Evolutionary conservation across 768 basidiomycete species (phyloP).

Genomic region (Mycena filopes): DNA sequence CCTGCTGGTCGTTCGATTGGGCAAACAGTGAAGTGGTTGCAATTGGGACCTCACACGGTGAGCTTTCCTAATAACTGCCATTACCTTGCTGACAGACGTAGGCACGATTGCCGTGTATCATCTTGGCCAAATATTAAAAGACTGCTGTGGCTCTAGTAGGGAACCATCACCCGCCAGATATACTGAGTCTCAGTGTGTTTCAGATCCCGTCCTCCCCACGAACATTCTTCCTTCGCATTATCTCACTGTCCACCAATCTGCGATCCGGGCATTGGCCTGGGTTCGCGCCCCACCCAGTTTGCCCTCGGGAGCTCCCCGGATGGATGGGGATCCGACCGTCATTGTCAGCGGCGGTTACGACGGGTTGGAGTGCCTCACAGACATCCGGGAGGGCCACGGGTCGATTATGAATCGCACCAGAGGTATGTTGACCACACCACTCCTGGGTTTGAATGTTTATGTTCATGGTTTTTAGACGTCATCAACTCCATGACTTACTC

Average conservation of each 20-base stretch:
- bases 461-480: slow-evolving; percentile 61
- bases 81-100: slow-evolving; percentile 36
- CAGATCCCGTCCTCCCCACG: slow-evolving; percentile 43
- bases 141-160: slow-evolving; percentile 45
- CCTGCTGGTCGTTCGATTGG: slow-evolving; percentile 90
- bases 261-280: slow-evolving; percentile 82
- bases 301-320: slow-evolving; percentile 55
- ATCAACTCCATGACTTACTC: slow-evolving; percentile 76
- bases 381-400: slow-evolving; percentile 76
- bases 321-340: slow-evolving; percentile 72
- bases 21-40: slow-evolving; percentile 86
- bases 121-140: slow-evolving; percentile 55
- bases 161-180: neutral
- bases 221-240: slow-evolving; percentile 77
- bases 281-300: slow-evolving; percentile 70
- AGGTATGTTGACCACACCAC: slow-evolving; percentile 53
- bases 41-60: slow-evolving; percentile 88
- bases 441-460: neutral
- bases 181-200: neutral
- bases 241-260: slow-evolving; percentile 79
- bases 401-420: slow-evolving; percentile 81
- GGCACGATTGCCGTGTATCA: slow-evolving; percentile 70
- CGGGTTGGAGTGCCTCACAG: slow-evolving; percentile 78
- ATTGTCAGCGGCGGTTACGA: slow-evolving; percentile 86
- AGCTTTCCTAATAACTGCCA: neutral